A percentile compares a stretch with the other conserved stretches of the same genome.
Conservation (phyloP, 192 early-diverging fungal species). For the Borealophlyctis nickersoniae region DNA sequence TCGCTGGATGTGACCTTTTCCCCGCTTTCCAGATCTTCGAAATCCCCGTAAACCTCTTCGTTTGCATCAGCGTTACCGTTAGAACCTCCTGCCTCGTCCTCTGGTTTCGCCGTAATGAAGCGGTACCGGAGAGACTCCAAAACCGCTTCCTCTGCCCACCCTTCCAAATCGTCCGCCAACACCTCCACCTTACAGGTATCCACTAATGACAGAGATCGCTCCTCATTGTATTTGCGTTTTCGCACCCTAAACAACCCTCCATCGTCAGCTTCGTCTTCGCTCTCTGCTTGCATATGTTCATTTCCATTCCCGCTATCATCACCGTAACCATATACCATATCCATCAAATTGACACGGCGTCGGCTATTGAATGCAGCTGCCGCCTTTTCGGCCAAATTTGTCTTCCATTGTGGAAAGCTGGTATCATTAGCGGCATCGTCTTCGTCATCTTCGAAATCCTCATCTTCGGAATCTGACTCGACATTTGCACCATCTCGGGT, state of each 20-base stretch:
- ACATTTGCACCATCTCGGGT: constrained; percentile 36
- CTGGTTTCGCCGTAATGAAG: constrained; percentile 69
- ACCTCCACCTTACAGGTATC: constrained; percentile 73
- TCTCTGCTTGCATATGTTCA: constrained; percentile 24
- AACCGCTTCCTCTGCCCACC: constrained; percentile 67
- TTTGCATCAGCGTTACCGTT: constrained; percentile 38
- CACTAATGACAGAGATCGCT: constrained; percentile 40
- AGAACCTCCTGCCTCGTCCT: constrained; percentile 33
- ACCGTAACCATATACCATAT: constrained; percentile 78
- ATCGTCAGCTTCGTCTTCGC: constrained; percentile 50
- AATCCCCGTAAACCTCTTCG: constrained; percentile 71
- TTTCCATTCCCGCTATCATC: constrained; percentile 20
- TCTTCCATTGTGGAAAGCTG: constrained; percentile 68
- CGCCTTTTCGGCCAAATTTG: constrained; percentile 62
- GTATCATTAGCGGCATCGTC: constrained; percentile 32
- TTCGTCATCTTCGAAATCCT: constrained; percentile 50
- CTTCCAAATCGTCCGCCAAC: constrained; percentile 52
- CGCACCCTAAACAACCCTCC: constrained; percentile 61
- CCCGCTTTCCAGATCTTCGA: constrained; percentile 72
- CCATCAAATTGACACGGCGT: constrained; percentile 78
- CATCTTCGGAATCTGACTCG: constrained; percentile 45
- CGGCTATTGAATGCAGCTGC: constrained; percentile 49
- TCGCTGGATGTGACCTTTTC: constrained; percentile 42
- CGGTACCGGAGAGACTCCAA: constrained; percentile 68
- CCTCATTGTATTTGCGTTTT: constrained; percentile 20